Evolutionary conservation across 2,329 filamentous ascomycete genomes (phyloP).

Genomic region (Botrytis pseudocinerea): DNA sequence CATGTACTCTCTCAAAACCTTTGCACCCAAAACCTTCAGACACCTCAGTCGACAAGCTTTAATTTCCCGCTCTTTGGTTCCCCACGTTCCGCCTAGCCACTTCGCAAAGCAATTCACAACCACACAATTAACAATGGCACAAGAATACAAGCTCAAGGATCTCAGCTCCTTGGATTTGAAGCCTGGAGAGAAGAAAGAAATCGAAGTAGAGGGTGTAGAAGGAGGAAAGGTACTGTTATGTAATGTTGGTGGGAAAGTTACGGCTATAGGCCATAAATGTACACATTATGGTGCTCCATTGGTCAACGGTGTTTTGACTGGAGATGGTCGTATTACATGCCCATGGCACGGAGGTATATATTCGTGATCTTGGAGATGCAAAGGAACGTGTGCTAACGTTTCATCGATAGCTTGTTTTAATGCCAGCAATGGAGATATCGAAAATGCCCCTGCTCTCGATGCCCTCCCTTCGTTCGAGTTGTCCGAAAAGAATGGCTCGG

Average conservation of each 20-base stretch:
- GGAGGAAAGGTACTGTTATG: slow-evolving; percentile 83
- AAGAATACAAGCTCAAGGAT: slow-evolving; percentile 72
- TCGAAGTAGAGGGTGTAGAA: slow-evolving; percentile 85
- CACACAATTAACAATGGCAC: slow-evolving; percentile 42
- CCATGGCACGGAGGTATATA: slow-evolving; percentile 89
- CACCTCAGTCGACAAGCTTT: slow-evolving; percentile 23
- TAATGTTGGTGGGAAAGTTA: slow-evolving; percentile 72
- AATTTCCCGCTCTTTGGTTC: slow-evolving; percentile 24
- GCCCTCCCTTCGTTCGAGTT: slow-evolving; percentile 81
- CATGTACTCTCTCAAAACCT: slow-evolving; percentile 20
- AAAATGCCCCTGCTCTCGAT: slow-evolving; percentile 90
- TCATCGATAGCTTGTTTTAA: slow-evolving; percentile 78
- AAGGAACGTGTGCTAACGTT: neutral
- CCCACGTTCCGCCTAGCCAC: slow-evolving; percentile 22
- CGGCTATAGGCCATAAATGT: slow-evolving; percentile 82
- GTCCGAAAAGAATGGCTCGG: slow-evolving; percentile 74
- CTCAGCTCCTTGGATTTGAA: slow-evolving; percentile 72
- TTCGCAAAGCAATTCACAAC: slow-evolving; percentile 24
- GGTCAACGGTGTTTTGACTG: slow-evolving; percentile 79
- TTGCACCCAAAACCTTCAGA: slow-evolving; percentile 9
- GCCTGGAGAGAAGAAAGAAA: slow-evolving; percentile 82
- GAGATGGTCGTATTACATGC: slow-evolving; percentile 81
- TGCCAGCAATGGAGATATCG: slow-evolving; percentile 83
- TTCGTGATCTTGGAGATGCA: neutral
- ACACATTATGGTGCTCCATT: slow-evolving; percentile 92